Evolutionary conservation across 2,329 filamentous ascomycete genomes (phyloP).

Genomic region (Colletotrichum melonis): DNA sequence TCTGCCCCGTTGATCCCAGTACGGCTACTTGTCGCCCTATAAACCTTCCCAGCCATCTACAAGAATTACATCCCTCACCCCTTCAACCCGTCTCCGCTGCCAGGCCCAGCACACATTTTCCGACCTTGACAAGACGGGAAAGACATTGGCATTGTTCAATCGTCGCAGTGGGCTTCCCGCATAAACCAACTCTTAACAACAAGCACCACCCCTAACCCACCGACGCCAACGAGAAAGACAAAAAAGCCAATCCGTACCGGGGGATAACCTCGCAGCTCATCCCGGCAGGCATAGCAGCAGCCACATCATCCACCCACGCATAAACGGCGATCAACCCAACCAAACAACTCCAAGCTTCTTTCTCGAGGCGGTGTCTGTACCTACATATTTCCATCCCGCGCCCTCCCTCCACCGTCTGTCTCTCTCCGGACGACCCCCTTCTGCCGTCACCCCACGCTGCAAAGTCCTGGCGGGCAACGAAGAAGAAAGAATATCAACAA

Average conservation of each 20-base stretch:
- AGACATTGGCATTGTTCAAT: constrained; percentile 22
- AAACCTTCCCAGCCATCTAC: constrained; percentile 15
- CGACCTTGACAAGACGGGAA: background rate
- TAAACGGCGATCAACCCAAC: constrained; percentile 23
- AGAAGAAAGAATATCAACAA: background rate
- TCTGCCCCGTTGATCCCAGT: background rate
- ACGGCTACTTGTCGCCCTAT: constrained; percentile 6
- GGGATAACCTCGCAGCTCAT: constrained; percentile 12
- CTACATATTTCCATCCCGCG: constrained; percentile 18
- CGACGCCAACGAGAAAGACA: background rate
- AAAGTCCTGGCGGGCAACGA: background rate
- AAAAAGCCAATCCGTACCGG: constrained; percentile 9
- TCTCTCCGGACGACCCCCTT: background rate
- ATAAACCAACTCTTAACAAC: constrained; percentile 8
- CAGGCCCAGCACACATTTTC: constrained; percentile 24
- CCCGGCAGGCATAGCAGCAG: constrained; percentile 15
- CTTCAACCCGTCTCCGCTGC: constrained; percentile 8
- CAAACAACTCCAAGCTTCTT: background rate
- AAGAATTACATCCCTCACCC: constrained; percentile 11
- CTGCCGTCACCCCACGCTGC: constrained; percentile 23
- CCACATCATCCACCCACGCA: constrained; percentile 30
- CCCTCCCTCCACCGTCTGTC: background rate
- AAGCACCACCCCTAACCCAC: constrained; percentile 22
- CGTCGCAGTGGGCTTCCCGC: constrained; percentile 6
- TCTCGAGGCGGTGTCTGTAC: constrained; percentile 13